Percentiles rank a stretch among this genome's conserved stretches.
Conservation (phyloP, 2,329 filamentous ascomycete species). For the Penicillium sp. region DNA sequence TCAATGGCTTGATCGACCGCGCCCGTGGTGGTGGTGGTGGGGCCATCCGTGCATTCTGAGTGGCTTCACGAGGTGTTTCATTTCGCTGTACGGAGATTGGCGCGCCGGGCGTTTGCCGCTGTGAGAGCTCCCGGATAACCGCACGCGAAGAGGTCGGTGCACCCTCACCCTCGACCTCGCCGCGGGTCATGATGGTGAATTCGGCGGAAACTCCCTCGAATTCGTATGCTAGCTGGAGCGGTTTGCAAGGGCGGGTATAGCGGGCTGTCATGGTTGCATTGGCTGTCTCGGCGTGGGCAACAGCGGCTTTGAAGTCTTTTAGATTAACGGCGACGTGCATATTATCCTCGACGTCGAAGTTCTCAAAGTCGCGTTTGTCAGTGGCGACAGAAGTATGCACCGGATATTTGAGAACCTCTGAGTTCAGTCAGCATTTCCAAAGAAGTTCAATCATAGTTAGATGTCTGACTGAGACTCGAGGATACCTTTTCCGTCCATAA, state of each 20-base stretch:
- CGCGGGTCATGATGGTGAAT: conserved; percentile 67
- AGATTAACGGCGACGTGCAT: conserved; percentile 65
- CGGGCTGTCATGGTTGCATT: conserved; percentile 56
- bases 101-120: conserved; percentile 40
- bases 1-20: conserved; percentile 35
- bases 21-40: conserved; percentile 30
- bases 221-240: conserved; percentile 62
- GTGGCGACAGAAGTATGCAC: conserved; percentile 65
- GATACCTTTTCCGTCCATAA: conserved; percentile 60
- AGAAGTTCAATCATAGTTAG: not conserved
- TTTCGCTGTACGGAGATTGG: conserved; percentile 16
- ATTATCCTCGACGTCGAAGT: conserved; percentile 59
- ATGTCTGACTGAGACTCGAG: not conserved
- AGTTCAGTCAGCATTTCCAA: not conserved
- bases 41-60: conserved; percentile 29
- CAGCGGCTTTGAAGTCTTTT: conserved; percentile 67
- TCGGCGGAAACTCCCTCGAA: conserved; percentile 58
- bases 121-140: conserved; percentile 42
- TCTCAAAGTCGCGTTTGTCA: conserved; percentile 62
- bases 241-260: conserved; percentile 61
- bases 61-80: conserved; percentile 9
- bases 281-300: conserved; percentile 62
- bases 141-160: conserved; percentile 43
- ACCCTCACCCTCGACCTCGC: conserved; percentile 49
- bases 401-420: conserved; percentile 65